phyloP scores from a whole-genome alignment of 2,329 filamentous ascomycete species.

The Monosporascus ibericus region DNA sequence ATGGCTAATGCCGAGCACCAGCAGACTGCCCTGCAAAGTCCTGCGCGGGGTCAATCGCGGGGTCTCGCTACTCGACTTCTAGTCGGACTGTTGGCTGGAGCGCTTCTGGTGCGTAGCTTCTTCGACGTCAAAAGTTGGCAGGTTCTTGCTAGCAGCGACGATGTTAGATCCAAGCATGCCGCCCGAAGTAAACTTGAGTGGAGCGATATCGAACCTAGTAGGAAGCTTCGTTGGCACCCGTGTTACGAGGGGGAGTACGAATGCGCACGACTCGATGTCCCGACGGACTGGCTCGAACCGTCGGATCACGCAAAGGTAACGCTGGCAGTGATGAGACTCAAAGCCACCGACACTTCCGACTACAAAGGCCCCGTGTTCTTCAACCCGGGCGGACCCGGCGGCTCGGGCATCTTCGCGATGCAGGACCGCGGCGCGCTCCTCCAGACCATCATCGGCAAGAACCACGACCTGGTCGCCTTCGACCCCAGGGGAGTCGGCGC shows the following conservation, averaged over 20 bases:
- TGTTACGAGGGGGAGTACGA: slow-evolving; percentile 30
- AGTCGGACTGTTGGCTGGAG: neutral
- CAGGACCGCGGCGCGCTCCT: slow-evolving; percentile 24
- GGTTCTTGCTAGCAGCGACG: neutral
- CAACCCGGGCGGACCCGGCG: slow-evolving; percentile 41
- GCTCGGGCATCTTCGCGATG: slow-evolving; percentile 35
- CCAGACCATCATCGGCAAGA: slow-evolving; percentile 38
- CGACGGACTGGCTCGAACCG: slow-evolving; percentile 34
- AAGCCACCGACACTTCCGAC: slow-evolving; percentile 20
- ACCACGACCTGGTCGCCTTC: slow-evolving; percentile 41
- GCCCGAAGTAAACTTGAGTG: slow-evolving; percentile 9
- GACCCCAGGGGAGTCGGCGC: slow-evolving; percentile 46
- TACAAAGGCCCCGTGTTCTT: slow-evolving; percentile 31
- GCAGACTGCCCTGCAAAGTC: no score
- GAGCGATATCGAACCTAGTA: slow-evolving; percentile 24
- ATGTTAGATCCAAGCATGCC: neutral
- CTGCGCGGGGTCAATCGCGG: neutral
- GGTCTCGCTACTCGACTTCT: neutral
- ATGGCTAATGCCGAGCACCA: no score
- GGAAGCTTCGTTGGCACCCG: slow-evolving; percentile 26
- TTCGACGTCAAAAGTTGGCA: neutral
- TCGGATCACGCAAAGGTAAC: slow-evolving; percentile 26
- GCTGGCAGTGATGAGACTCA: slow-evolving; percentile 31
- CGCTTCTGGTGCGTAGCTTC: neutral
- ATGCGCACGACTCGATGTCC: slow-evolving; percentile 32